Conservation (phyloP, 176 grass and related monocot species). For the sorghum (Sorghum bicolor) region DNA sequence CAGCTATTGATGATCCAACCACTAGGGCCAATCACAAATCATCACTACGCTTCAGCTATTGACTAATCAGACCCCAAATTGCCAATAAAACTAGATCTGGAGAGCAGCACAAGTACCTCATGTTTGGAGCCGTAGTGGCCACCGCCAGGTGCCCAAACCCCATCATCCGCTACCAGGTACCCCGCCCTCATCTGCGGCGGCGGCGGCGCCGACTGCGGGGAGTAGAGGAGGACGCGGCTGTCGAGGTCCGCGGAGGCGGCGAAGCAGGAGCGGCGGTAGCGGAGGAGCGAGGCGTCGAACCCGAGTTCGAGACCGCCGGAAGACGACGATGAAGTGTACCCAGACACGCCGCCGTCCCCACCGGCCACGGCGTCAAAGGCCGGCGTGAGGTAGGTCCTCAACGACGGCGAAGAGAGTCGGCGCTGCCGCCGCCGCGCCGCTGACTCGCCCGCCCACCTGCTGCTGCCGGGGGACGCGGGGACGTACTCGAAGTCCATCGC, state of each 20-base stretch:
- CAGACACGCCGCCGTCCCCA: background rate
- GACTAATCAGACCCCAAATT: background rate
- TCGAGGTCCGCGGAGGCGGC: conserved; percentile 31
- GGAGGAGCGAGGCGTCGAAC: conserved; percentile 50
- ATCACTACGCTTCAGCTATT: background rate
- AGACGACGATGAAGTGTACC: conserved; percentile 22
- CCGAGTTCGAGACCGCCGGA: conserved; percentile 43
- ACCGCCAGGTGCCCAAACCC: background rate
- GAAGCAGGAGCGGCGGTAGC: conserved; percentile 44
- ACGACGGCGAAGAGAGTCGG: conserved; percentile 39
- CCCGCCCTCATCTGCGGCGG: background rate
- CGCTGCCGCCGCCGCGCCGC: conserved; percentile 37
- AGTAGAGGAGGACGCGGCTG: conserved; percentile 36
- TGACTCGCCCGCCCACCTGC: conserved; percentile 34
- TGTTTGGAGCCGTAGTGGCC: conserved; percentile 21
- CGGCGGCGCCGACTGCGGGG: conserved; percentile 26
- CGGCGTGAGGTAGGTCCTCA: conserved; percentile 40
- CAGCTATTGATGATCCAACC: background rate
- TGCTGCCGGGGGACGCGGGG: conserved; percentile 25
- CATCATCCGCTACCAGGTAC: background rate
- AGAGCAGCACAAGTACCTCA: conserved; percentile 28
- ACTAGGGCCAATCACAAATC: background rate
- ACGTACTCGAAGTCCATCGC: conserved; percentile 44
- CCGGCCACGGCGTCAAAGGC: conserved; percentile 50
- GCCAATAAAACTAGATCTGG: conserved; percentile 24